Base-by-base conservation (phyloP, 2,329 filamentous ascomycete species). In the Phoma sp. region DNA sequence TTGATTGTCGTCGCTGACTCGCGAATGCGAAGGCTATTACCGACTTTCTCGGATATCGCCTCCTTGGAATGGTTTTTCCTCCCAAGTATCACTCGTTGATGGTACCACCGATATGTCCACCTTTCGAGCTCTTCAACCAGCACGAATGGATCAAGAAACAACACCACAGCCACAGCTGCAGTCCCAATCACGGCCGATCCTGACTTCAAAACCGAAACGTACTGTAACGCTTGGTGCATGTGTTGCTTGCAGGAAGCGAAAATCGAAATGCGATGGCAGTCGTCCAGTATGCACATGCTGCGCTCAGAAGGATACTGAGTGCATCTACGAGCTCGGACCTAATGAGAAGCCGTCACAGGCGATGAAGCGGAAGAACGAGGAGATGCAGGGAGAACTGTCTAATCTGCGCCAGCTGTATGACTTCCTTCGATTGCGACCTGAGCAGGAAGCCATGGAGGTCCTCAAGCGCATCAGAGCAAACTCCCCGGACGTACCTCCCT, bases 341-440 rank as follows among this genome's bases (percentile, higher is more conserved):
- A 72, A 73, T 43, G 70, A 73, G 44, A 72, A 71, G 52, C 70
- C 70, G 7, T 72, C 67, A 1, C 70, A 73, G 60, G 70, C 70
- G 13, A 72, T 72, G 68, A 73, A 73, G 52, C 62, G 70, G 12
- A 72, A 72, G 48, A 72, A 73, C 27, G 70, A 73, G 40, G 70
- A 73, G 47, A 73, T 73, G 68, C 70, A 72, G 43, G 68, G 67
- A 13, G 70, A 73, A 51, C 57, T 73, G 4, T 67, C 64, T 1
- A 68, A 71, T 24, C 59, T 73, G 5, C 70, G 70, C 27, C 66
- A 71, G 38, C 57, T 73, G 15, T 73, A 73, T 43, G 68, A 73
- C 19, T 68, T 65, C 19, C 58, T 73, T 13, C 68, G 67, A 4
- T 40, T 69, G 7, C 64, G 65, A 15, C 68, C 70, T 1, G 69